Base-by-base conservation (phyloP, 228 moss, liverwort and hornwort species). In the Sphagnum magellanicum region DNA sequence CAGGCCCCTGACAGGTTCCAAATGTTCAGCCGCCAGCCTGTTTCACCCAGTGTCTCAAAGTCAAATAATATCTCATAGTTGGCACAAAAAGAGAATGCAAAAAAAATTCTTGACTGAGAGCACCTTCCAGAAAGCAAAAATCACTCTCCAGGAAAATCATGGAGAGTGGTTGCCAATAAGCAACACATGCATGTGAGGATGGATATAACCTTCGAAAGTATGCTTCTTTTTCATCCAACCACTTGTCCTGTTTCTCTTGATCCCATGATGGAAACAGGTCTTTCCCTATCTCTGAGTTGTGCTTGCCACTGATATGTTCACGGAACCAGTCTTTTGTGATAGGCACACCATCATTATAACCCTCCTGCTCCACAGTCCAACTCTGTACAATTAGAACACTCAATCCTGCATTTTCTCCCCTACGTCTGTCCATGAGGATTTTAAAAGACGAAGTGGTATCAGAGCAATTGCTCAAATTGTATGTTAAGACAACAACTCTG, bases 211-310 rank as follows among this genome's bases (percentile, higher is more conserved):
- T 93, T 73, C 98, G 88, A 73, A 98, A 98, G 9, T 69, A 73
- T 59, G 49, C 53, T 75, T 98, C 98, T 74, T 98, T 98, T 6
- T 85, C 90, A 57, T 88, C 89, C 59, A 92, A 16, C 83, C 90
- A 94, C 68, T 84, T 78, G 9, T 79, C 83, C 75, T 74, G 82
- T 67, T 82, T 80, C 11, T 69, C 79, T 74, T 82, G 75, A 65
- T 90, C 94, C 94, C 98, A 98, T 6, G 89, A 81, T 63, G 98
- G 98, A 15, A 98, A 90, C 49, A 98, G 91, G 55, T 76, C 82
- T 5, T 10, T 60, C 63, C 94, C 94, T 50, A 94, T 84, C 0
- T 81, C 84, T 6, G 65, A 0, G 69, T 98, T 94, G 74, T 77
- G 79, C 64, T 79, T 83, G 67, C 98, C 98, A 57, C 91, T 98